Conservation (phyloP, 140 eudicot genomes). For the Bidens hawaiensis region DNA sequence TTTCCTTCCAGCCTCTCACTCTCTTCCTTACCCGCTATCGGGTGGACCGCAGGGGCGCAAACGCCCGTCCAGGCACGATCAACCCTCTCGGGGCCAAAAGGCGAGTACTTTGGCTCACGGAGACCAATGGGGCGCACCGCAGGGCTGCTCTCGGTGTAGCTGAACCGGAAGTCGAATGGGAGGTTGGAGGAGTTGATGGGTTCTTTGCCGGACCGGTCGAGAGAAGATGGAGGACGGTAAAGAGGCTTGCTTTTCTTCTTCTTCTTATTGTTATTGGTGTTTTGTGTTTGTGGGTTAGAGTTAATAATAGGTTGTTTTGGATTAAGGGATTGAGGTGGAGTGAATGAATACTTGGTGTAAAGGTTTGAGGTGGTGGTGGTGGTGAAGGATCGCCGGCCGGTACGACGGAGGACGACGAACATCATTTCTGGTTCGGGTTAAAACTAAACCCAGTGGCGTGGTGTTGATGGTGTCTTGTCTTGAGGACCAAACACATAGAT, state of each 20-base stretch:
- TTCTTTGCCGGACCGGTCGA: too few species aligned
- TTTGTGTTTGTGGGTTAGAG: too few species aligned
- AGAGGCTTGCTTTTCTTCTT: constrained; percentile 45
- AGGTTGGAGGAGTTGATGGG: constrained; percentile 34
- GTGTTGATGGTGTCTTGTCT: too few species aligned
- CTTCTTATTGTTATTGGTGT: constrained; percentile 7
- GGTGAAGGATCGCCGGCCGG: constrained; percentile 43
- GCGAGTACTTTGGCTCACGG: constrained; percentile 91
- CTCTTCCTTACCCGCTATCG: constrained; percentile 44
- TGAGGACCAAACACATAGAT: too few species aligned
- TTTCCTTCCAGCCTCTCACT: constrained; percentile 40
- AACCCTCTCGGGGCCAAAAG: constrained; percentile 75
- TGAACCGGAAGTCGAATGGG: constrained; percentile 89
- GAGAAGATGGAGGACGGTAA: constrained; percentile 80
- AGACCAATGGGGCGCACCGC: constrained; percentile 71
- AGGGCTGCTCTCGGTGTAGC: constrained; percentile 70
- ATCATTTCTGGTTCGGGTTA: constrained; percentile 34
- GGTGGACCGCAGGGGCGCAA: constrained; percentile 83
- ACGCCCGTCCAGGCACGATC: constrained; percentile 87
- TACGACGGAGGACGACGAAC: constrained; percentile 29
- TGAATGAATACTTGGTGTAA: constrained; percentile 55
- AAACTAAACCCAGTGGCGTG: too few species aligned
- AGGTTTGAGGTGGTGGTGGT: constrained; percentile 43
- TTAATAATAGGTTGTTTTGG: too few species aligned
- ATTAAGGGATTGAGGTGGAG: constrained; percentile 57